Conservation (phyloP, 2,329 filamentous ascomycete species). For the Setomelanomma holmii region DNA sequence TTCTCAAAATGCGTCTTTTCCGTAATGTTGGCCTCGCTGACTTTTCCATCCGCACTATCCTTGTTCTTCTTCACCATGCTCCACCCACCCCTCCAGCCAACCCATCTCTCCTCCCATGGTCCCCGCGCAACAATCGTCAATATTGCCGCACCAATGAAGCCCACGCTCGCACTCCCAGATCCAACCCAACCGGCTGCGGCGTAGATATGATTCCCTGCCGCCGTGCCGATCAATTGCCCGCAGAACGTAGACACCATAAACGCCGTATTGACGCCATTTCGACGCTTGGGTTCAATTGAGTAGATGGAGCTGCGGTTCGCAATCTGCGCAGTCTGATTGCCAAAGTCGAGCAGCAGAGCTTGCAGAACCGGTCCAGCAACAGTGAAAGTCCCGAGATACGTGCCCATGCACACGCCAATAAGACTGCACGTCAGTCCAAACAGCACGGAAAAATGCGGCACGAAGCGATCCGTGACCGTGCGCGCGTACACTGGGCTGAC, state of each 20-base stretch:
- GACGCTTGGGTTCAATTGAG: conserved; percentile 70
- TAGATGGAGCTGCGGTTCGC: conserved; percentile 77
- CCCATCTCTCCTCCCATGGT: conserved; percentile 64
- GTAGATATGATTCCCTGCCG: conserved; percentile 62
- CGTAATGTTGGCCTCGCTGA: too few relatives aligned
- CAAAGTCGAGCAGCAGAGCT: conserved; percentile 73
- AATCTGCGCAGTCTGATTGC: conserved; percentile 75
- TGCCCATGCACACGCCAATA: conserved; percentile 69
- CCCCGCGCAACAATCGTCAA: conserved; percentile 58
- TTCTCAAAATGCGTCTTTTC: conserved; percentile 17
- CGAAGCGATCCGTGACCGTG: conserved; percentile 72
- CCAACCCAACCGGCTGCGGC: conserved; percentile 63
- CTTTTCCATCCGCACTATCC: conserved; percentile 50
- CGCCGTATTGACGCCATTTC: conserved; percentile 80
- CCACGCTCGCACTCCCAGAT: conserved; percentile 64
- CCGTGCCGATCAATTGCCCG: conserved; percentile 74
- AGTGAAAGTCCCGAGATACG: conserved; percentile 69
- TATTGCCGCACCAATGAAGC: conserved; percentile 59
- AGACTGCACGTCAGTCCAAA: conserved; percentile 67
- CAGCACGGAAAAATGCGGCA: conserved; percentile 72
- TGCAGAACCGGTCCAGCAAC: conserved; percentile 77
- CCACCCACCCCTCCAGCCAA: conserved; percentile 68
- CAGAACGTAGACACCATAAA: conserved; percentile 81
- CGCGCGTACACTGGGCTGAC: conserved; percentile 74
- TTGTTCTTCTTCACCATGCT: conserved; percentile 54